phyloP scores from a whole-genome alignment of 352 stramenopile genomes.

The Phytopythium ostracodes region DNA sequence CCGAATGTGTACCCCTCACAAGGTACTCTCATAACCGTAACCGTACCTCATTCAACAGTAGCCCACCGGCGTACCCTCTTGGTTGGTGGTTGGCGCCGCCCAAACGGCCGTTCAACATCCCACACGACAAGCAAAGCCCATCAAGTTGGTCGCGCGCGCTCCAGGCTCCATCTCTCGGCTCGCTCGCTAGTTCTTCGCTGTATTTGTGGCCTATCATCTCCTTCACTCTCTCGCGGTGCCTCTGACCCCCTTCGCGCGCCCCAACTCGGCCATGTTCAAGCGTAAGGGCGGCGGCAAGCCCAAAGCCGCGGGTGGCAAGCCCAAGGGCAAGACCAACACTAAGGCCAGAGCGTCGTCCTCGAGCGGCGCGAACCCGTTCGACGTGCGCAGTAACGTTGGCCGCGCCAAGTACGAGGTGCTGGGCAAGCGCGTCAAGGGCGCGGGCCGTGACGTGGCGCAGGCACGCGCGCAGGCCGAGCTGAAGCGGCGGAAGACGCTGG shows the following conservation, averaged over 20 bases:
- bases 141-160: background rate
- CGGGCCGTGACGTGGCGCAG: conserved; percentile 83
- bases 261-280: conserved; percentile 24
- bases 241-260: background rate
- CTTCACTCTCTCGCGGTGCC: background rate
- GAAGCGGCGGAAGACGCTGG: conserved; percentile 84
- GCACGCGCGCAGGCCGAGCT: conserved; percentile 79
- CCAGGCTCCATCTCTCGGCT: background rate
- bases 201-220: background rate
- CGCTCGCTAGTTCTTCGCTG: background rate
- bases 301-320: conserved; percentile 14
- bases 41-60: background rate
- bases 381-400: conserved; percentile 79
- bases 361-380: conserved; percentile 82
- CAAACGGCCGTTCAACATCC: conserved; percentile 9
- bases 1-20: background rate
- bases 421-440: conserved; percentile 84
- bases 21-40: background rate
- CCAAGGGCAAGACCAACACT: conserved; percentile 14
- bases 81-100: conserved; percentile 7
- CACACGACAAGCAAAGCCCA: conserved; percentile 1
- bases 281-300: conserved; percentile 41
- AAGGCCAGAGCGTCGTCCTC: conserved; percentile 20
- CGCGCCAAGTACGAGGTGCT: conserved; percentile 90
- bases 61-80: background rate